phyloP scores from a whole-genome alignment of 805 yeast genomes.

The Yamadazyma insecticola region DNA sequence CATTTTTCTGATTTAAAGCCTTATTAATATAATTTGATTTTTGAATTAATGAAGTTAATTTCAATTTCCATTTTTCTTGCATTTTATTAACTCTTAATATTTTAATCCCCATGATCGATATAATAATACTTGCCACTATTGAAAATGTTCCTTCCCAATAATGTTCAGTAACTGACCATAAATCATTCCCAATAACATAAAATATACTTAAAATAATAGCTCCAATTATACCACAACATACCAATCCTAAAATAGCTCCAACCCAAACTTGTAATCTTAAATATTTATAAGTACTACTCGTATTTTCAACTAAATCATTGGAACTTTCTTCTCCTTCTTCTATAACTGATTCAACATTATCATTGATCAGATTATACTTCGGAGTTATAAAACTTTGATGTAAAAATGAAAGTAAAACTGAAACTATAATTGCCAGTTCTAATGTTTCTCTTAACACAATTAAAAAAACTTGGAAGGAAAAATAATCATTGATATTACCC shows the following conservation, averaged over 20 bases:
- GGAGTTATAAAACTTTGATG: conserved; percentile 45
- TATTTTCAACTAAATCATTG: background rate
- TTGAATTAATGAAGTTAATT: conserved; percentile 26
- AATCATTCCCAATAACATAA: conserved; percentile 37
- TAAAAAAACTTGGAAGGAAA: conserved; percentile 71
- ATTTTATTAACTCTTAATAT: conserved; percentile 39
- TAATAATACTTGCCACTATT: conserved; percentile 39
- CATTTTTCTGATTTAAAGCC: conserved; percentile 8
- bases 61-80: conserved; percentile 42
- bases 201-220: conserved; percentile 34
- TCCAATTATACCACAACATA: conserved; percentile 37
- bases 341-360: background rate
- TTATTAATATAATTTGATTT: conserved; percentile 18
- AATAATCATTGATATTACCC: conserved; percentile 31
- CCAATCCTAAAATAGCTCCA: conserved; percentile 39
- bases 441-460: conserved; percentile 70
- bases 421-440: conserved; percentile 72
- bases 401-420: conserved; percentile 67
- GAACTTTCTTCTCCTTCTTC: conserved; percentile 1
- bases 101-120: conserved; percentile 43
- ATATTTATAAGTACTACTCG: conserved; percentile 11
- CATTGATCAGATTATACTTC: conserved; percentile 1
- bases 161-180: conserved; percentile 44
- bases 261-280: conserved; percentile 39
- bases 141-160: conserved; percentile 47